Evolutionary conservation across 106 monocot species (phyloP).

Genomic region (Acanthochlamys bracteata): DNA sequence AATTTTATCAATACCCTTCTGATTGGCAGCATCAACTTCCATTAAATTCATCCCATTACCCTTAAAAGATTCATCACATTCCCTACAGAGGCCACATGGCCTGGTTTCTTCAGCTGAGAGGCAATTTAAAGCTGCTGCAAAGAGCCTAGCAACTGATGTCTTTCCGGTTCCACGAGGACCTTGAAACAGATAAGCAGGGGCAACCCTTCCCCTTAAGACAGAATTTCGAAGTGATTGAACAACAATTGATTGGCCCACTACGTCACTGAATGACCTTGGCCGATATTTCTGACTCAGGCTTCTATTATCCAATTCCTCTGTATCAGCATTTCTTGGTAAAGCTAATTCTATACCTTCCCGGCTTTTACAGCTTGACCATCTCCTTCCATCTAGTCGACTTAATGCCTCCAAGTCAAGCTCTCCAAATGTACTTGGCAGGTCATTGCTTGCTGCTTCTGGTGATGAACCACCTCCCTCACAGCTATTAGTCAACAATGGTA

Average conservation of each 20-base stretch:
- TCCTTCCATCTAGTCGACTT: slow-evolving; percentile 76
- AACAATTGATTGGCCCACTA: slow-evolving; percentile 68
- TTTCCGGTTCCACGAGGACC: slow-evolving; percentile 74
- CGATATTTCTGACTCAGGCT: slow-evolving; percentile 44
- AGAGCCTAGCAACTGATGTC: slow-evolving; percentile 53
- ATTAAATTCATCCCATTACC: slow-evolving; percentile 30
- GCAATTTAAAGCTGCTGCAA: slow-evolving; percentile 73
- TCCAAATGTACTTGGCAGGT: slow-evolving; percentile 60
- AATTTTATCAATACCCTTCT: slow-evolving; percentile 33
- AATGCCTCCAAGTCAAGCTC: slow-evolving; percentile 85
- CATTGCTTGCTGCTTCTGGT: slow-evolving; percentile 56
- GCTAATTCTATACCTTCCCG: slow-evolving; percentile 42
- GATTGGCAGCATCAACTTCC: slow-evolving; percentile 45
- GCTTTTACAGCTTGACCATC: slow-evolving; percentile 90
- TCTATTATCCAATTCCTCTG: slow-evolving; percentile 27
- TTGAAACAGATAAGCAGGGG: slow-evolving; percentile 70
- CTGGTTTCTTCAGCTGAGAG: slow-evolving; percentile 32
- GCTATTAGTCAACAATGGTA: slow-evolving; percentile 52
- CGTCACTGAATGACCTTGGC: slow-evolving; percentile 52
- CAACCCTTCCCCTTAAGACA: slow-evolving; percentile 40
- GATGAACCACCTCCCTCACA: slow-evolving; percentile 43
- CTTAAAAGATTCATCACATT: slow-evolving; percentile 32
- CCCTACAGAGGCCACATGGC: slow-evolving; percentile 55
- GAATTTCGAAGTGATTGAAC: slow-evolving; percentile 61
- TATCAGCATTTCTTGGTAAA: slow-evolving; percentile 13